Evolutionary conservation across 306 rosid species (phyloP).

Genomic region (Purshia tridentata): DNA sequence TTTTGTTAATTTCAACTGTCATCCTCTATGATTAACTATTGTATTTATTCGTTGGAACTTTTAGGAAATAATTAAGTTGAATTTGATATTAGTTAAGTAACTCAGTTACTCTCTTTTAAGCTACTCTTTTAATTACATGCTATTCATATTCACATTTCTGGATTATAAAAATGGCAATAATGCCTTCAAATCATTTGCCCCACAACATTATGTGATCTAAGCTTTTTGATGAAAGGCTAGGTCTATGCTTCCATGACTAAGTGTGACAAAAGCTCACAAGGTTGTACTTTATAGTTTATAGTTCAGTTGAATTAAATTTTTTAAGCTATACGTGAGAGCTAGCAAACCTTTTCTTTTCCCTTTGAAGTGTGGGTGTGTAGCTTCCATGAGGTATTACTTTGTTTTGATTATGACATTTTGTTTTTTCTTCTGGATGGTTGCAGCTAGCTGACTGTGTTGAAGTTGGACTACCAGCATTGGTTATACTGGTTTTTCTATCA

Average conservation of each 20-base stretch:
- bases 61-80: not conserved
- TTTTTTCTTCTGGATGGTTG: conserved; percentile 30
- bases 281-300: no score
- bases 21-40: not conserved
- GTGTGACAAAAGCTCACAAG: no score
- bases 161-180: no score
- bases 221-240: no score
- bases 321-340: not conserved
- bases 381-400: not conserved
- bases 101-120: not conserved
- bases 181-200: no score
- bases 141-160: no score
- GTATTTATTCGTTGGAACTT: not conserved
- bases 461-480: conserved; percentile 82
- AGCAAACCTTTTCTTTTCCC: not conserved
- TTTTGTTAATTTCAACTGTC: not conserved
- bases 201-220: no score
- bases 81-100: not conserved
- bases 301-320: not conserved
- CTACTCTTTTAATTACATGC: not conserved
- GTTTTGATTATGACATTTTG: not conserved
- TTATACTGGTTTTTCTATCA: conserved; percentile 61
- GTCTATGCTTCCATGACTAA: no score
- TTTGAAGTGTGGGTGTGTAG: not conserved
- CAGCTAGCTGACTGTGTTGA: conserved; percentile 86